phyloP scores from a whole-genome alignment of 2,329 filamentous ascomycete genomes.

The Cyphellophora attinorum region DNA sequence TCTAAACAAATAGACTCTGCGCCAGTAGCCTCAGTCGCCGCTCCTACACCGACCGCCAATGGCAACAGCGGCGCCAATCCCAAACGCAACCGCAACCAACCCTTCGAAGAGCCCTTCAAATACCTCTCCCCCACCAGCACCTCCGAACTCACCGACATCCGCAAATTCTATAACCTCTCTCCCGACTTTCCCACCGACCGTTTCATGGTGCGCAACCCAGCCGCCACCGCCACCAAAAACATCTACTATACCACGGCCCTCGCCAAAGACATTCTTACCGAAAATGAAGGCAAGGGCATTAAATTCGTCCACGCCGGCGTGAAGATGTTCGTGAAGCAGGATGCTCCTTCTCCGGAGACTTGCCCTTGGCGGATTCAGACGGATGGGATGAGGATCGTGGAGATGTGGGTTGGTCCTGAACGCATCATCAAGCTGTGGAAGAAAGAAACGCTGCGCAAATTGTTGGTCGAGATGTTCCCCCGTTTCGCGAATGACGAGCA shows the following conservation, averaged over 20 bases:
- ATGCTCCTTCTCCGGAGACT: constrained; percentile 74
- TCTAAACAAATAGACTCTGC: background rate
- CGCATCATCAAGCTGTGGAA: constrained; percentile 66
- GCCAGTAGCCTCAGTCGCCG: constrained; percentile 1
- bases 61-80: constrained; percentile 8
- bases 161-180: constrained; percentile 76
- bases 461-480: constrained; percentile 95
- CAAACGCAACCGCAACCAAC: constrained; percentile 34
- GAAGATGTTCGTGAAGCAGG: constrained; percentile 98
- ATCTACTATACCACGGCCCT: constrained; percentile 92
- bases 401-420: constrained; percentile 75
- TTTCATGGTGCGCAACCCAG: constrained; percentile 92
- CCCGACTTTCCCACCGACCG: constrained; percentile 77
- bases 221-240: constrained; percentile 79
- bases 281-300: constrained; percentile 83
- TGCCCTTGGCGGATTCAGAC: constrained; percentile 94
- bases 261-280: constrained; percentile 71
- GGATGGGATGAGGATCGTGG: constrained; percentile 82
- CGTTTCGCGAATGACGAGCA: constrained; percentile 68
- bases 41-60: constrained; percentile 1
- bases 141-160: constrained; percentile 67
- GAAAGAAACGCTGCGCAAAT: constrained; percentile 67
- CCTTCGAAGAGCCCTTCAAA: constrained; percentile 87
- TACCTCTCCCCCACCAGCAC: constrained; percentile 56
- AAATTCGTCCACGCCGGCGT: constrained; percentile 96